Base-by-base conservation (phyloP, 305 asterid species). In the Fraxinus latifolia region DNA sequence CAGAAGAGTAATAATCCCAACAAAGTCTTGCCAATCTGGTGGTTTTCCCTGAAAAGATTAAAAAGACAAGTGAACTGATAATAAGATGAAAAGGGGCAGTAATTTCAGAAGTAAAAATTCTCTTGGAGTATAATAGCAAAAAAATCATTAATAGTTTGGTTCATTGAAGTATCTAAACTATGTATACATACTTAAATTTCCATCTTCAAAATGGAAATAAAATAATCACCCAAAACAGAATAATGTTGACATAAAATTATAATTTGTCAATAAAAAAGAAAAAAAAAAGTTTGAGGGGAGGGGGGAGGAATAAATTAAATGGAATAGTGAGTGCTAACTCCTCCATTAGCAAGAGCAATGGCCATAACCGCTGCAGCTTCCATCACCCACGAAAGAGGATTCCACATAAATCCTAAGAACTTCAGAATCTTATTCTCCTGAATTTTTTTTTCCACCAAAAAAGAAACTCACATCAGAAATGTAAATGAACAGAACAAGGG, bases 371-470 rank as follows among this genome's bases (percentile, higher is more conserved):
- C 92, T 15, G 95, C 93, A 68, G 93, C 93, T 76, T 91, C 95
- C 95, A 91, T 91, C 82, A 91, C 93, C 95, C 95, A 91, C 0
- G 95, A 91, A 19, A 91, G 85, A 76, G 95, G 95, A 80, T 91
- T 91, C 93, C 95, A 91, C 95, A 91, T 91, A 74, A 91, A 91
- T 50, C 95, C 95, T 62, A 91, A 82, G 78, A 91, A 90, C 83
- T 90, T 91, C 67, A 90, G 85, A 80, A 91, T 0, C 84, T 90
- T 90, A 78, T 88, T 91, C 88, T 91, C 93, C 95, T 91, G 87
- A 86, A 83, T 82, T 19, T 6, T 50, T 32, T 25, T 74, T 77
- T 58, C 25, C 78, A 50, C 39, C 0, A 25, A 65, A 82, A 73
- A 70, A n/a, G 7, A 29, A 44, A 58, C 34, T 36, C 29, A 65